Percentiles rank a stretch among this genome's conserved stretches.
Conservation (phyloP, 345 rosid genomes). For the Psidium friedrichsthalianum region DNA sequence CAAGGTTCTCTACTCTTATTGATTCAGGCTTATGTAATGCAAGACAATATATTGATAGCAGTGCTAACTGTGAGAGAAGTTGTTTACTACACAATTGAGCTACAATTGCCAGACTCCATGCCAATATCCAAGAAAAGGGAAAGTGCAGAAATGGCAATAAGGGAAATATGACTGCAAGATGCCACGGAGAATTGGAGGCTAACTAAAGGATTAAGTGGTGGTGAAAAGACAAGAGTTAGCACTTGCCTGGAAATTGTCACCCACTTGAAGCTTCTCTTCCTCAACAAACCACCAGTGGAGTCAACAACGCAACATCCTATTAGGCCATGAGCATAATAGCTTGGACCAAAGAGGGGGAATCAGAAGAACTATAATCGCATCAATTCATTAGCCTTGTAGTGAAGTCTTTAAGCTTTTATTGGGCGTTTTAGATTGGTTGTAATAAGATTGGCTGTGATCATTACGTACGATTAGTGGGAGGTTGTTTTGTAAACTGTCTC, state of each 20-base stretch:
- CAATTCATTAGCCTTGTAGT: slow-evolving; percentile 1
- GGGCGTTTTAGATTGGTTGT: too few relatives aligned
- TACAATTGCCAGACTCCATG: slow-evolving; percentile 40
- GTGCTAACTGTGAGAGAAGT: slow-evolving; percentile 11
- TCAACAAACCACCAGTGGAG: slow-evolving; percentile 40
- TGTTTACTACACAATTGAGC: slow-evolving; percentile 34
- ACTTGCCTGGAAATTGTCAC: slow-evolving; percentile 46
- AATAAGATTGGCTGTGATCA: too few relatives aligned
- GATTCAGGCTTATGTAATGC: slow-evolving; percentile 1
- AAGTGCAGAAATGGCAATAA: slow-evolving; percentile 33
- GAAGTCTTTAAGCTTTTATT: neutral
- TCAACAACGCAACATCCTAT: slow-evolving; percentile 24
- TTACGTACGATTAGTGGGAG: neutral
- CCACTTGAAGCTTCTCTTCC: slow-evolving; percentile 30
- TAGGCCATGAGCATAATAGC: neutral
- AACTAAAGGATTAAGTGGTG: slow-evolving; percentile 41
- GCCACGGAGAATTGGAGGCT: slow-evolving; percentile 38
- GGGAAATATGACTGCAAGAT: slow-evolving; percentile 36
- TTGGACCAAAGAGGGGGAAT: neutral
- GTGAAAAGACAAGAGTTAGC: slow-evolving; percentile 42
- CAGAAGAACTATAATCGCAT: neutral
- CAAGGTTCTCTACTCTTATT: neutral
- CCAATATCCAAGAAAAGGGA: slow-evolving; percentile 20
- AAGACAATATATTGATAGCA: too few relatives aligned
- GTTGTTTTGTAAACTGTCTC: neutral